These are phyloP conservation scores for Ceratocystis colombiana DNA, from an alignment of 2,329 filamentous ascomycete genomes.

Conservation along the genomic window DNA sequence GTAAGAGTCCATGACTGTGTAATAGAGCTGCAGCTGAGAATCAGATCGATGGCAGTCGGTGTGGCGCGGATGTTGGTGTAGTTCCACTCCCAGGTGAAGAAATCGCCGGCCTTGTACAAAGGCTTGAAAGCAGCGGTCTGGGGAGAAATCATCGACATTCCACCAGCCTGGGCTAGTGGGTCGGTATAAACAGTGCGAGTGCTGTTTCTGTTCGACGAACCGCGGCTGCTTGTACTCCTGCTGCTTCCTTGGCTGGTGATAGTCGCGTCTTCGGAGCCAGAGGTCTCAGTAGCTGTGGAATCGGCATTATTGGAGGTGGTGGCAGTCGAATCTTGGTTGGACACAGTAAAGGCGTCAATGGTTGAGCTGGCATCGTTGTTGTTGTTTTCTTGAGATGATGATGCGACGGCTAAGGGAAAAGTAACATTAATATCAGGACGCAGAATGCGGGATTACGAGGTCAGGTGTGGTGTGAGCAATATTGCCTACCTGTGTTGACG, in stretches of 20 bases:
- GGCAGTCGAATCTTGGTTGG: conserved; percentile 20
- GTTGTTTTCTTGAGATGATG: conserved; percentile 18
- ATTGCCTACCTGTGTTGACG: conserved; percentile 25
- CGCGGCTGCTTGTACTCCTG: conserved; percentile 27
- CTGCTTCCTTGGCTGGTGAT: conserved; percentile 28
- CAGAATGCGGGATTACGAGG: not conserved
- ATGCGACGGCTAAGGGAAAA: conserved; percentile 17
- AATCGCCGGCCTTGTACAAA: conserved; percentile 52
- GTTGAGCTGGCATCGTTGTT: not conserved
- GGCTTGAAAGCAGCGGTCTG: conserved; percentile 37
- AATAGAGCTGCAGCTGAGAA: conserved; percentile 46
- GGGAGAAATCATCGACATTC: conserved; percentile 46
- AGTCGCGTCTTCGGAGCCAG: conserved; percentile 29
- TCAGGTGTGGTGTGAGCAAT: no score
- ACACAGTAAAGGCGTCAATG: conserved; percentile 13
- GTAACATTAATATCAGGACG: not conserved
- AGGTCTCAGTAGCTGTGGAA: conserved; percentile 30
- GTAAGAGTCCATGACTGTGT: conserved; percentile 51
- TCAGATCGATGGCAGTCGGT: conserved; percentile 51
- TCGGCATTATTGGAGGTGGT: conserved; percentile 37
- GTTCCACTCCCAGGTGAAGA: conserved; percentile 54
- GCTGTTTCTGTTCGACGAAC: conserved; percentile 24
- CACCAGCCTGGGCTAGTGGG: conserved; percentile 32
- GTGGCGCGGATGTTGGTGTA: conserved; percentile 51
- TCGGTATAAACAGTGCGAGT: conserved; percentile 38